phyloP scores from a whole-genome alignment of 2,329 filamentous ascomycete species.

The Saccharata proteae region DNA sequence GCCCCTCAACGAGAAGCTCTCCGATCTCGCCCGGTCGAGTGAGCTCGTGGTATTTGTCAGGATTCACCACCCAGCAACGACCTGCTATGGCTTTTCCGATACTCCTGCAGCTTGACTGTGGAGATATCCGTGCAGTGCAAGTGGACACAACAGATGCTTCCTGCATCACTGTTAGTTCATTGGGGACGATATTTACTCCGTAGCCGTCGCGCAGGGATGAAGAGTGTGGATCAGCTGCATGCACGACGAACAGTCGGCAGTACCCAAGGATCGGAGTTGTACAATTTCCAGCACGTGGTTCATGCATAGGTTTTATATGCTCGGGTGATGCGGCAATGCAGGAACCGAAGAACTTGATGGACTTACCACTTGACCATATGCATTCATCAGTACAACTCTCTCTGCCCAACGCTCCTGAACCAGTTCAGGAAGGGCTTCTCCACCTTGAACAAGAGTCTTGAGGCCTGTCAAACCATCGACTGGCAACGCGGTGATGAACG shows the following conservation, averaged over 20 bases:
- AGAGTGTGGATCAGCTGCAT: too few species aligned
- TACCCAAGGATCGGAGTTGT: too few species aligned
- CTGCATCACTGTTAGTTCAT: constrained; percentile 1
- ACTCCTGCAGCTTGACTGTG: not conserved
- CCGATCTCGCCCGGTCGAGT: constrained; percentile 33
- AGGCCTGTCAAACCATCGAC: constrained; percentile 16
- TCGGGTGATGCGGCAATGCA: too few species aligned
- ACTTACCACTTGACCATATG: constrained; percentile 19
- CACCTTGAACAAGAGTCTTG: constrained; percentile 18
- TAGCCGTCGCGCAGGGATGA: too few species aligned
- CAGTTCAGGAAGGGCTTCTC: constrained; percentile 22
- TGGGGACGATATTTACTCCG: too few species aligned
- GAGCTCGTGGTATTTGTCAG: constrained; percentile 15
- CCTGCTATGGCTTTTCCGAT: constrained; percentile 13
- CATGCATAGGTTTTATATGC: too few species aligned
- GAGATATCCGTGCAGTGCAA: not conserved
- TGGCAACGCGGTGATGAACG: constrained; percentile 21
- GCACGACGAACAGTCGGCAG: too few species aligned
- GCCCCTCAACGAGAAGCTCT: constrained; percentile 36
- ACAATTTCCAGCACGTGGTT: too few species aligned
- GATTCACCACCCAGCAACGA: constrained; percentile 20
- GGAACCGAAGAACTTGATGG: not conserved
- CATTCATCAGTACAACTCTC: constrained; percentile 24
- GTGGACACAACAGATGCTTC: constrained; percentile 4
- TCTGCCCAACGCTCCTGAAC: constrained; percentile 24